phyloP scores from a whole-genome alignment of 2,329 filamentous ascomycete genomes.

The Talaromyces sp. region DNA sequence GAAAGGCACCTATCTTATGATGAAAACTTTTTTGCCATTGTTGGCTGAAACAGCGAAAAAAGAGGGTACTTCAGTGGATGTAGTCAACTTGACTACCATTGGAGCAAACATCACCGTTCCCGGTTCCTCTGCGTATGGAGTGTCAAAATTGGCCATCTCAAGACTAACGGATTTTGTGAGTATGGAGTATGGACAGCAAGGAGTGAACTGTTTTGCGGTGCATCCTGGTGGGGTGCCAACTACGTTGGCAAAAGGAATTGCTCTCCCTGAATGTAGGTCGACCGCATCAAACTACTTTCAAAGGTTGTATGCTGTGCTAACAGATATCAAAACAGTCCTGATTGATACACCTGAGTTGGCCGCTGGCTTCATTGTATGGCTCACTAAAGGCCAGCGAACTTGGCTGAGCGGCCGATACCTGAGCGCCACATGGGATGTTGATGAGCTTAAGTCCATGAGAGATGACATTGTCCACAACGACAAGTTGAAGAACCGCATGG shows the following conservation, averaged over 20 bases:
- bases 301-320: not conserved
- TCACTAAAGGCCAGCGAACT: constrained; percentile 17
- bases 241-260: constrained; percentile 21
- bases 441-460: constrained; percentile 20
- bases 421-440: constrained; percentile 20
- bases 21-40: constrained; percentile 47
- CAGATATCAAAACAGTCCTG: not conserved
- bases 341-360: not conserved
- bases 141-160: constrained; percentile 44
- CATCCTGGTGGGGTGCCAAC: constrained; percentile 49
- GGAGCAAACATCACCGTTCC: constrained; percentile 37
- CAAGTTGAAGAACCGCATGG: constrained; percentile 11
- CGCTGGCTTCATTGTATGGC: constrained; percentile 16
- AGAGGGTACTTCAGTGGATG: constrained; percentile 34
- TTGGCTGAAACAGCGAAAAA: constrained; percentile 26
- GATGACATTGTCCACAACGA: constrained; percentile 19
- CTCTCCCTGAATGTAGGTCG: not conserved
- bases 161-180: constrained; percentile 46
- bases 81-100: constrained; percentile 41
- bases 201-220: constrained; percentile 35
- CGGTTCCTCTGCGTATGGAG: constrained; percentile 46
- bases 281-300: not conserved
- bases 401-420: constrained; percentile 20
- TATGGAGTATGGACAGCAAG: constrained; percentile 43
- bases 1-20: constrained; percentile 46